Evolutionary conservation across 371 early-diverging fungal species (phyloP).

Genomic region (Apophysomyces ossiformis): DNA sequence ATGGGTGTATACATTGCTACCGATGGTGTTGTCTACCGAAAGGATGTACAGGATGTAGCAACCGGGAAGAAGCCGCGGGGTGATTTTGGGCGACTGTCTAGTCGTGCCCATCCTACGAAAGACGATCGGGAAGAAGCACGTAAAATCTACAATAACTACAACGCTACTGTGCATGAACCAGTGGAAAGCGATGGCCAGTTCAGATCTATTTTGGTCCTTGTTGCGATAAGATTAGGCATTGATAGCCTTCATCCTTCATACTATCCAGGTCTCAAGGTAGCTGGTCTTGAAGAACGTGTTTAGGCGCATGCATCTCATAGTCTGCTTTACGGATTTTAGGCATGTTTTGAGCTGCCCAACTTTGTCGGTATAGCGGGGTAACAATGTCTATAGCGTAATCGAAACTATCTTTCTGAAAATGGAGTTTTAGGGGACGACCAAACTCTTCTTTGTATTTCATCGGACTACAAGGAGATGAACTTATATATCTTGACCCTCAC

Average conservation of each 20-base stretch:
- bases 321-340: constrained; percentile 29
- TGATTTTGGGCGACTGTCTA: constrained; percentile 33
- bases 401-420: constrained; percentile 9
- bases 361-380: constrained; percentile 92
- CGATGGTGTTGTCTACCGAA: constrained; percentile 76
- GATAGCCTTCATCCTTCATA: constrained; percentile 88
- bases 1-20: constrained; percentile 73
- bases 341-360: constrained; percentile 76
- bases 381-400: constrained; percentile 15
- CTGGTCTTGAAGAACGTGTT: neutral
- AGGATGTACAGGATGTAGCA: constrained; percentile 54
- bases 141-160: constrained; percentile 33
- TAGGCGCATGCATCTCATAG: neutral
- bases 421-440: constrained; percentile 76
- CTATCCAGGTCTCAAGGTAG: constrained; percentile 68
- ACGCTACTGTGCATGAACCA: constrained; percentile 13
- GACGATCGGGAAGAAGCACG: constrained; percentile 36
- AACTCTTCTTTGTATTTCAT: constrained; percentile 93
- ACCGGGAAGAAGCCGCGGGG: constrained; percentile 45
- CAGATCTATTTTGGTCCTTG: constrained; percentile 79
- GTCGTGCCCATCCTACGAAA: constrained; percentile 6
- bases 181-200: constrained; percentile 33
- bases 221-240: constrained; percentile 89
- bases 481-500: constrained; percentile 96
- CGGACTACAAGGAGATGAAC: constrained; percentile 80